Conservation (phyloP, 129 eudicot species). For the Helianthus tuberosus region DNA sequence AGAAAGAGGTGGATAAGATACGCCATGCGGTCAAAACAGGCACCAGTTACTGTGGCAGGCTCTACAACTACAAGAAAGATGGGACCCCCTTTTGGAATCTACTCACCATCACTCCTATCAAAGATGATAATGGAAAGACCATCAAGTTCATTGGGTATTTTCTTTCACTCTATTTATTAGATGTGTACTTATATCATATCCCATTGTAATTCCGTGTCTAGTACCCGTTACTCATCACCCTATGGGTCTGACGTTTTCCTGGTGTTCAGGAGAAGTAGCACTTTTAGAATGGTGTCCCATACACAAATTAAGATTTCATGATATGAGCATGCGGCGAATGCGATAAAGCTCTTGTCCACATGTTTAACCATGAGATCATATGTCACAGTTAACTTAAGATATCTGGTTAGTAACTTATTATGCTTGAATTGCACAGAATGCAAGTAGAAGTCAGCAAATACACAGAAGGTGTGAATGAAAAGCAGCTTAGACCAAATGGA, state of each 20-base stretch:
- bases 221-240: no score
- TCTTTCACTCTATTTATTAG: background rate
- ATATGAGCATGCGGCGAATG: no score
- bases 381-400: background rate
- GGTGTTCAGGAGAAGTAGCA: no score
- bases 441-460: slow-evolving; percentile 99
- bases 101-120: slow-evolving; percentile 89
- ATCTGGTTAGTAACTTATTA: slow-evolving; percentile 1
- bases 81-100: slow-evolving; percentile 99
- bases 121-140: slow-evolving; percentile 78
- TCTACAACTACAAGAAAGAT: slow-evolving; percentile 90
- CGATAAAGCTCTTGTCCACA: no score
- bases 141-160: slow-evolving; percentile 92
- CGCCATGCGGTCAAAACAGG: slow-evolving; percentile 78
- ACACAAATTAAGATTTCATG: no score
- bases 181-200: no score
- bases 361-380: background rate
- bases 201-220: no score
- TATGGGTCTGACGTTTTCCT: no score
- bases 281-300: no score
- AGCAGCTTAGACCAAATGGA: slow-evolving; percentile 90
- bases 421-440: slow-evolving; percentile 61
- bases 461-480: slow-evolving; percentile 90
- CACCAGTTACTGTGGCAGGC: slow-evolving; percentile 89
- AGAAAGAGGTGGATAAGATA: slow-evolving; percentile 84